phyloP scores from a whole-genome alignment of 192 early-diverging fungal species.

The Diversispora epigaea region DNA sequence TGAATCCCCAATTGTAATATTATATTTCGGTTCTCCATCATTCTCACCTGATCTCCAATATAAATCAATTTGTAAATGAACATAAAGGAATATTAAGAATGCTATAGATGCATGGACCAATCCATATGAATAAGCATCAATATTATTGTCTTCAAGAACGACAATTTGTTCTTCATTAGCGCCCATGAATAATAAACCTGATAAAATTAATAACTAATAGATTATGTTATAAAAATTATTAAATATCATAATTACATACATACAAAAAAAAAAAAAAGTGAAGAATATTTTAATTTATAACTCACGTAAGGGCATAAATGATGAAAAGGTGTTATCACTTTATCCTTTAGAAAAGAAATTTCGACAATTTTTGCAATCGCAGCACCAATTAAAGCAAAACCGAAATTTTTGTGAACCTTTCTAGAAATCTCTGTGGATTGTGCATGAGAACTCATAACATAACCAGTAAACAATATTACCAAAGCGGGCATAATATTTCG shows the following conservation, averaged over 20 bases:
- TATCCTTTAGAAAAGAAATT: conserved; percentile 50
- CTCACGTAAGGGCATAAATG: conserved; percentile 46
- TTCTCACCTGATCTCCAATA: conserved; percentile 31
- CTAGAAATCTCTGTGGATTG: conserved; percentile 62
- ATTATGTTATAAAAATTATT: not conserved
- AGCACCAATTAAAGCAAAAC: conserved; percentile 56
- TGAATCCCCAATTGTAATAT: not conserved
- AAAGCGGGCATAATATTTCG: conserved; percentile 63
- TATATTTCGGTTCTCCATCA: conserved; percentile 14
- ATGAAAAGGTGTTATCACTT: conserved; percentile 36
- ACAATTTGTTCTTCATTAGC: conserved; percentile 58
- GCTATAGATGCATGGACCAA: conserved; percentile 57
- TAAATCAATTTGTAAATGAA: conserved; percentile 53
- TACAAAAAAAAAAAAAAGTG: conserved; percentile 28
- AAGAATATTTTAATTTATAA: conserved; percentile 21
- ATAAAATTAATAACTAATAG: conserved; percentile 48
- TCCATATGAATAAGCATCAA: conserved; percentile 60
- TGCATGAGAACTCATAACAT: conserved; percentile 59
- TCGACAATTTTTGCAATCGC: conserved; percentile 59
- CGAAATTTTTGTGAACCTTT: conserved; percentile 64
- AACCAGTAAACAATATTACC: conserved; percentile 62
- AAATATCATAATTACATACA: conserved; percentile 29
- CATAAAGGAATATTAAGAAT: conserved; percentile 59
- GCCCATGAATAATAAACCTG: conserved; percentile 65
- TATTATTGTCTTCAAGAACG: conserved; percentile 42